Percentiles rank a stretch among this genome's conserved stretches.
Conservation (phyloP, 2,329 filamentous ascomycete species). For the Microdochium nivale region DNA sequence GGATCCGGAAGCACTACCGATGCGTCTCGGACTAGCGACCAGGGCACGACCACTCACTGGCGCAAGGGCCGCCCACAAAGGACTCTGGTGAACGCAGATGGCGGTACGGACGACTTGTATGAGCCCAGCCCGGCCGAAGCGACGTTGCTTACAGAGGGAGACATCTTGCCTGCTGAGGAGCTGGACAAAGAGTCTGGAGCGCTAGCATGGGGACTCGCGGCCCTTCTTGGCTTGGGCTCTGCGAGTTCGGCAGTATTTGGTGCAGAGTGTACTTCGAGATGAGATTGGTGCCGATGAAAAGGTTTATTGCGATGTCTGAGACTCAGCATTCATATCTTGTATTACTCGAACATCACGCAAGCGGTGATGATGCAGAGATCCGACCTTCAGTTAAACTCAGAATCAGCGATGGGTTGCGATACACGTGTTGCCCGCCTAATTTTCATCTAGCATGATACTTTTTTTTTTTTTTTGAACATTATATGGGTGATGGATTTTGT, state of each 20-base stretch:
- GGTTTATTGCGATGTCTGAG: neutral
- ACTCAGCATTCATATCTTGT: too few species aligned
- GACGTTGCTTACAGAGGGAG: slow-evolving; percentile 26
- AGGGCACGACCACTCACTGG: neutral
- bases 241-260: slow-evolving; percentile 37
- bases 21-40: too few species aligned
- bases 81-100: neutral
- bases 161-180: slow-evolving; percentile 28
- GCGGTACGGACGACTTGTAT: slow-evolving; percentile 23
- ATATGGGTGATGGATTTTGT: too few species aligned
- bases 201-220: slow-evolving; percentile 35
- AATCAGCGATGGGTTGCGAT: too few species aligned
- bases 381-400: too few species aligned
- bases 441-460: too few species aligned
- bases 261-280: slow-evolving; percentile 33
- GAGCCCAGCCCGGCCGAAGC: slow-evolving; percentile 24
- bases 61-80: neutral
- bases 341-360: too few species aligned
- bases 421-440: too few species aligned
- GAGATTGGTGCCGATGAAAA: slow-evolving; percentile 3
- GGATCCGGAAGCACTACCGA: too few species aligned
- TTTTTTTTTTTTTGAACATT: too few species aligned
- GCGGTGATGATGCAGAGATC: too few species aligned
- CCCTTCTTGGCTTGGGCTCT: slow-evolving; percentile 32
- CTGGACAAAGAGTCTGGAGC: slow-evolving; percentile 38